Evolutionary conservation across 352 stramenopile genomes (phyloP), one percentile per base, ranked within the genome.

Genomic region (Salisapilia sapeloensis): DNA sequence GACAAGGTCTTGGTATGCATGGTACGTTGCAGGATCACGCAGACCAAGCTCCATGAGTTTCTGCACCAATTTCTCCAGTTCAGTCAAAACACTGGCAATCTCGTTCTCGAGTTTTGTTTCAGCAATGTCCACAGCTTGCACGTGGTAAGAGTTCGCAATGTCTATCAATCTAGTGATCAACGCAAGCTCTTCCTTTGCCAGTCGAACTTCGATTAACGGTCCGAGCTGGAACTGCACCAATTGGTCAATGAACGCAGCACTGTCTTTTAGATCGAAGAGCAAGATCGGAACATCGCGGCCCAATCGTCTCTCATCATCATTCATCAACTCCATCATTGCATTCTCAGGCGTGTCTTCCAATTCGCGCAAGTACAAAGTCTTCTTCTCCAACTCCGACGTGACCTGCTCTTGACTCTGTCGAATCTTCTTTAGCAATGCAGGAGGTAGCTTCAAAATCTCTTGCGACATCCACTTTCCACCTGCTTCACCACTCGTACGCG

Each of bases 1-100:
- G n/a, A 81, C 55, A 29, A 92, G 70, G 24, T 92, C 71, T 39
- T 92, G 70, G 41, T 85, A 89, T 4, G 65, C 63, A 29, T 76
- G 58, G 42, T 72, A 85, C 10, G 47, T 78, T 12, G 61, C 47
- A 13, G 72, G 69, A 28, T 65, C 60, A 3, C 72, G 69, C 28
- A 79, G 41, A 2, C 65, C 60, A 6, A 84, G 40, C 7, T 50
- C 46, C 22, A 85, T 30, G 0, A 78, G 21, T 2, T 50, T 54
- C 18, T 72, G 62, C 23, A 89, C 43, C 13, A 85, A 54, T 2
- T 30, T n/a, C 31, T 84, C 58, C 4, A 89, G 19, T 8, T 47
- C 41, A 4, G 36, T 29, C 16, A 89, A 39, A 0, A 76, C 50
- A 4, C 41, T 26, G 4, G 33, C 41, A 24, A 82, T 53, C 22